A percentile compares a stretch with the other conserved stretches of the same genome.
Evolutionary conservation across 305 asterid species (phyloP).

Genomic region (Fraxinus angustifolia): DNA sequence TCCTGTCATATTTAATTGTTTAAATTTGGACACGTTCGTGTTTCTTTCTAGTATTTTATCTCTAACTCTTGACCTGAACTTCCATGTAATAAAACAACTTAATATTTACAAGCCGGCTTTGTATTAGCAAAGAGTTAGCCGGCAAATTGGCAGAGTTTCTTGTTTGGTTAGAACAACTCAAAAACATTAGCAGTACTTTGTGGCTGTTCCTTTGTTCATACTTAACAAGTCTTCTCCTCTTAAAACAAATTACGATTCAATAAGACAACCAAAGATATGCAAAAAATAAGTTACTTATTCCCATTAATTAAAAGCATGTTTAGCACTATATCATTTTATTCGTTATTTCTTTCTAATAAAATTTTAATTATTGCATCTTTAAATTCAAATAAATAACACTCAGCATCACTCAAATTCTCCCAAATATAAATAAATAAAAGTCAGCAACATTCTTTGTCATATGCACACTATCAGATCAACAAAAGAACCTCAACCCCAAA

Average conservation of each 20-base stretch:
- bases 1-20: not conserved
- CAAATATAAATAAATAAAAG: not conserved
- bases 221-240: not conserved
- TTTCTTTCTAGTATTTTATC: not conserved
- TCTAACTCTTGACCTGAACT: not conserved
- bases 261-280: not conserved
- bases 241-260: not conserved
- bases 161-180: not conserved
- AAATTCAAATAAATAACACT: not conserved
- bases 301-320: not conserved
- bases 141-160: not conserved
- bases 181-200: not conserved
- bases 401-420: not conserved
- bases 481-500: not conserved
- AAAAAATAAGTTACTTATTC: not conserved
- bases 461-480: not conserved
- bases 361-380: not conserved
- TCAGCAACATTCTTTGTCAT: not conserved
- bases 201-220: not conserved
- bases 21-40: not conserved
- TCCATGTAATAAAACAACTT: conserved; percentile 1
- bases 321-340: not conserved
- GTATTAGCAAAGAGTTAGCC: not conserved
- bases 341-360: not conserved
- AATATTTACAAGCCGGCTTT: not conserved